Conservation (phyloP, 1,284 basidiomycete species). For the Thecaphora frezii region DNA sequence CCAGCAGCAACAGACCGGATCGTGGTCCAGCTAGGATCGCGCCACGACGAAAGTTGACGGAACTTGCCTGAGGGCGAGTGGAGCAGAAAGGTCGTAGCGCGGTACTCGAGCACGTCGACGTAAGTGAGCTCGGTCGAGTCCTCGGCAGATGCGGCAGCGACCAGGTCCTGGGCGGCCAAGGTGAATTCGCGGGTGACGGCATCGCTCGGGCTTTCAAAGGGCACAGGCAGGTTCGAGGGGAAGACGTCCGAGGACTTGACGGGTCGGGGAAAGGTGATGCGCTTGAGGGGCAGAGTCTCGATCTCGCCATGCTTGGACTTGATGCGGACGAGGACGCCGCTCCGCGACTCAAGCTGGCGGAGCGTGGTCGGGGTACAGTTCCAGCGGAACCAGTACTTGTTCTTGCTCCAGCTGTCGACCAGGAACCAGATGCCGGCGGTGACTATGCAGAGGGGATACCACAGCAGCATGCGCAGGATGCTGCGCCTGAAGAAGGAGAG, state of each 20-base stretch:
- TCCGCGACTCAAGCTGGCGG: neutral
- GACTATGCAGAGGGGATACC: conserved; percentile 29
- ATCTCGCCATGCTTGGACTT: conserved; percentile 33
- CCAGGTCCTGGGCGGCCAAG: neutral
- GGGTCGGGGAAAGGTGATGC: conserved; percentile 13
- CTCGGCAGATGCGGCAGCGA: neutral
- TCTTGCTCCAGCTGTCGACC: conserved; percentile 26
- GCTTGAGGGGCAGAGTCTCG: conserved; percentile 28
- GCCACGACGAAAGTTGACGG: conserved; percentile 23
- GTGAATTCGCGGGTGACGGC: conserved; percentile 22
- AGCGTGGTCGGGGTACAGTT: conserved; percentile 13
- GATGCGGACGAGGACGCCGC: conserved; percentile 22
- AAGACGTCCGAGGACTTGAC: conserved; percentile 11
- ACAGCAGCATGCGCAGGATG: conserved; percentile 13
- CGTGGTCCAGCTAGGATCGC: conserved; percentile 12
- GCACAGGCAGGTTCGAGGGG: conserved; percentile 12
- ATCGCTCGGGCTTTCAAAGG: conserved; percentile 20
- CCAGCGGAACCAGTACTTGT: conserved; percentile 33
- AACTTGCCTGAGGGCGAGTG: conserved; percentile 28
- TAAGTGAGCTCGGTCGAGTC: neutral
- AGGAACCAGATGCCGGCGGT: conserved; percentile 34
- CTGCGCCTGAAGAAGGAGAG: conserved; percentile 28
- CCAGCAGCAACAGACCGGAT: neutral
- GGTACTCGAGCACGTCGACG: conserved; percentile 28
- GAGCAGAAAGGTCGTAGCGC: conserved; percentile 27